Percentiles rank a stretch among this genome's conserved stretches.
phyloP scores from a whole-genome alignment of 176 grass and related monocot genomes.

The Cymbopogon citratus region DNA sequence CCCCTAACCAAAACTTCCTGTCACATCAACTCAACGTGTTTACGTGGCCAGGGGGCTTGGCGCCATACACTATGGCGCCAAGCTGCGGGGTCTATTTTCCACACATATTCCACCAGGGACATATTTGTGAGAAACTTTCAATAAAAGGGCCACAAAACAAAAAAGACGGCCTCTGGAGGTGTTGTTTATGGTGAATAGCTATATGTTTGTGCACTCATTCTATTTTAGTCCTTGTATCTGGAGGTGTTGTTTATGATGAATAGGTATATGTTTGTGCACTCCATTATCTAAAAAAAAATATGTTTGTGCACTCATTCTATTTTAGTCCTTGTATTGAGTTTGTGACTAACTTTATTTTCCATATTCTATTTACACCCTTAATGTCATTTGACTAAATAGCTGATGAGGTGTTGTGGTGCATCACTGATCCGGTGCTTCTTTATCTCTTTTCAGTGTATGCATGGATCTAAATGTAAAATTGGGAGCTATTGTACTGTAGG shows the following conservation, averaged over 20 bases:
- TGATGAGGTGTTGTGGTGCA: not conserved
- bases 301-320: not conserved
- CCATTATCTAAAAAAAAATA: too few relatives aligned
- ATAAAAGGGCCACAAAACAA: too few relatives aligned
- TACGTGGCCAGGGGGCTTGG: too few relatives aligned
- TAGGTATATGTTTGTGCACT: constrained; percentile 4
- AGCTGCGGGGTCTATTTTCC: too few relatives aligned
- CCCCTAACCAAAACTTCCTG: too few relatives aligned
- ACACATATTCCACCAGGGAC: too few relatives aligned
- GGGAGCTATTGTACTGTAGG: constrained; percentile 92
- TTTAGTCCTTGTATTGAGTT: not conserved
- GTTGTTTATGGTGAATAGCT: too few relatives aligned
- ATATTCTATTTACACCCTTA: not conserved
- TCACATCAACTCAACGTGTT: too few relatives aligned
- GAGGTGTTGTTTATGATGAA: constrained; percentile 19
- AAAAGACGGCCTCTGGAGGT: too few relatives aligned
- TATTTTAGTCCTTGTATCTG: not conserved
- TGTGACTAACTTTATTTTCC: constrained; percentile 7
- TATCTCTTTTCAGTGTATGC: constrained; percentile 92
- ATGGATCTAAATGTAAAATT: constrained; percentile 93
- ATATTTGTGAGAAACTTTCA: too few relatives aligned
- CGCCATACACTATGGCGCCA: too few relatives aligned
- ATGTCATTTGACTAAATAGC: not conserved
- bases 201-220: not conserved
- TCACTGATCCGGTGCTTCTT: constrained; percentile 11